Conservation (phyloP, 257 asterid genomes). For the Oldenlandia corymbosa region DNA sequence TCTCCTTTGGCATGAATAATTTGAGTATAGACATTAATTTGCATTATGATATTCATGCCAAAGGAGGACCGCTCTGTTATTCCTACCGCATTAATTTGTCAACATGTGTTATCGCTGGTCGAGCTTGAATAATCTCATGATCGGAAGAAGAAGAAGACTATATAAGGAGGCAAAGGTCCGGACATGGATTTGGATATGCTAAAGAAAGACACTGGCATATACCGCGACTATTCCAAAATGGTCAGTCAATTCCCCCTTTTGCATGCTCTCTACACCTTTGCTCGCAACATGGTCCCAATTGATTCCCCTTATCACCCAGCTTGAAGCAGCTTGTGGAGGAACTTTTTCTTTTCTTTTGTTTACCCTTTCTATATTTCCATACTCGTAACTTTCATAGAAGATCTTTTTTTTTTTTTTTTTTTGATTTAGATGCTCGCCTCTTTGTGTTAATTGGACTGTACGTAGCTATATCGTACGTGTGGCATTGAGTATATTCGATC, state of each 20-base stretch:
- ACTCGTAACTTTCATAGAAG: not conserved
- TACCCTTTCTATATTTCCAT: no score
- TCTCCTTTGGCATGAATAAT: slow-evolving; percentile 71
- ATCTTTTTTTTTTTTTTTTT: not conserved
- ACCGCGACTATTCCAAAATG: slow-evolving; percentile 4
- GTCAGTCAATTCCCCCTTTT: not conserved
- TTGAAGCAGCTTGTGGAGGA: not conserved
- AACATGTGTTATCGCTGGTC: not conserved
- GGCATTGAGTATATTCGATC: no score
- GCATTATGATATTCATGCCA: slow-evolving; percentile 44
- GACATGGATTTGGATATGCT: slow-evolving; percentile 19
- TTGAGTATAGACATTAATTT: no score
- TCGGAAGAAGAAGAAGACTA: not conserved
- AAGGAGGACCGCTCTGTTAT: slow-evolving; percentile 35
- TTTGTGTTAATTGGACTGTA: no score
- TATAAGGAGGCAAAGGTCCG: slow-evolving; percentile 8
- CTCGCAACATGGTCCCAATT: not conserved
- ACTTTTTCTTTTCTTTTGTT: no score
- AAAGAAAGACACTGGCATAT: slow-evolving; percentile 11
- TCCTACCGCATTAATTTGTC: not conserved
- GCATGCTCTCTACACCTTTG: no score
- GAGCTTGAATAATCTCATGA: not conserved
- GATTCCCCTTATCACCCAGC: not conserved
- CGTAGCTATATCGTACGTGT: no score
- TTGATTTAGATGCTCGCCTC: slow-evolving; percentile 6